Conservation (phyloP, 805 yeast species). For the Zygosaccharomyces kombuchaensis region DNA sequence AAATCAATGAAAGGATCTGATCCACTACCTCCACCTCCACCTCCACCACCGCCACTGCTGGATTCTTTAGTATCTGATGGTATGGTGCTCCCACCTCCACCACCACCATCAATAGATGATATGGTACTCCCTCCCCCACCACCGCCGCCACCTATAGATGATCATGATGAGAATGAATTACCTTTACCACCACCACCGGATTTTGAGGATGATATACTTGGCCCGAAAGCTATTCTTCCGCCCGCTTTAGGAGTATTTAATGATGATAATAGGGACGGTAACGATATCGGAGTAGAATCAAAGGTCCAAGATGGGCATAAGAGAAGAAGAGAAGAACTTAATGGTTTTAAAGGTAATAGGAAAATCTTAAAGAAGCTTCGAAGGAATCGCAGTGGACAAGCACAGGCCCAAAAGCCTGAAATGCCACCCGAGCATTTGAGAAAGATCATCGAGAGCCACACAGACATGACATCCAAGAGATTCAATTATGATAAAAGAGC, state of each 20-base stretch:
- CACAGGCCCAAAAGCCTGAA: constrained; percentile 61
- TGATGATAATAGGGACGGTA: neutral
- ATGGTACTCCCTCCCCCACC: constrained; percentile 9
- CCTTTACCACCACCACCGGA: constrained; percentile 39
- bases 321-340: constrained; percentile 4
- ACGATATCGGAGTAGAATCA: neutral
- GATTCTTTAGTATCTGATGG: constrained; percentile 5
- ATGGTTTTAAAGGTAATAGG: constrained; percentile 11
- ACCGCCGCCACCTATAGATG: constrained; percentile 33
- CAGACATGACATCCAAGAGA: constrained; percentile 74
- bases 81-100: constrained; percentile 20
- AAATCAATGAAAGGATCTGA: neutral
- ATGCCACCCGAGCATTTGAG: constrained; percentile 94
- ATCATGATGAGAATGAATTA: constrained; percentile 20
- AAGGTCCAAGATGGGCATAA: constrained; percentile 4
- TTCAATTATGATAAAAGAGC: constrained; percentile 82
- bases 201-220: constrained; percentile 19
- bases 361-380: constrained; percentile 34
- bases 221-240: constrained; percentile 16
- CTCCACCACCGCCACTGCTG: constrained; percentile 29
- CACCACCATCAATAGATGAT: constrained; percentile 16
- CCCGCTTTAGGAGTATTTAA: constrained; percentile 16
- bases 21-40: constrained; percentile 12
- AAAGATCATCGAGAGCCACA: constrained; percentile 76
- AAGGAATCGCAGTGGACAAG: constrained; percentile 39